Base-by-base conservation (phyloP, 1,284 basidiomycete genomes). In the Ganoderma lingzhi region DNA sequence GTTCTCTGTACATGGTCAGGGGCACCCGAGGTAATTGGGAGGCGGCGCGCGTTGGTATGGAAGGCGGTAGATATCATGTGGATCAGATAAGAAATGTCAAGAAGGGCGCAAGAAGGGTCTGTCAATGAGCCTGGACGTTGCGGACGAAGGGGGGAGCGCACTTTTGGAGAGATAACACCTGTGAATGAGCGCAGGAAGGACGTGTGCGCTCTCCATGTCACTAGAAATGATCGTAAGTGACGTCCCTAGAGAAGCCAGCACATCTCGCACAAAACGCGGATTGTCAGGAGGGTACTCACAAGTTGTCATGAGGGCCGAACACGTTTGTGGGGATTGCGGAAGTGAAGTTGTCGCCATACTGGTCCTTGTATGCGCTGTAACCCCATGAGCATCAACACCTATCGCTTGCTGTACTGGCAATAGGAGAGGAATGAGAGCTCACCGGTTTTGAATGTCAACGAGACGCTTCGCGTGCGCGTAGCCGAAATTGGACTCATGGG, bases 381-480 rank as follows among this genome's bases (percentile, higher is more conserved):
- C 9, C 56, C 51, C 62, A 37, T 41, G 37, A 30, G 30, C 44
- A 41, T 53, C 39, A 58, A 35, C 19, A 6, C 17, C 0, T 6
- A 19, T 9, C 32, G 8, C 14, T 58, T 32, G 14, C 6, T 5
- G 15, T 28, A 56, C 9, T 10, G 51, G 23, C 23, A 53, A 2
- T 5, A 23, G 48, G 48, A 55, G 17, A 23, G 44, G 45, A 19
- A 17, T 1, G 5, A 23, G 35, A 44, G 78, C 90, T 67, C 71
- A 96, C 95, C 93, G 94, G 78, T 97, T 97, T 78, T 96, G 93
- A 1, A 96, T 90, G 79, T 97, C 96, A 3, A 97, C 94, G 84
- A 97, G 87, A n/a, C 96, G 87, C 82, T 97, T 97, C 44, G 94
- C 95, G 75, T 97, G 92, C 1, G 96, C 92, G 76, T 97, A 97